Evolutionary conservation across 768 basidiomycete species (phyloP).

Genomic region (Daedaleopsis sinensis): DNA sequence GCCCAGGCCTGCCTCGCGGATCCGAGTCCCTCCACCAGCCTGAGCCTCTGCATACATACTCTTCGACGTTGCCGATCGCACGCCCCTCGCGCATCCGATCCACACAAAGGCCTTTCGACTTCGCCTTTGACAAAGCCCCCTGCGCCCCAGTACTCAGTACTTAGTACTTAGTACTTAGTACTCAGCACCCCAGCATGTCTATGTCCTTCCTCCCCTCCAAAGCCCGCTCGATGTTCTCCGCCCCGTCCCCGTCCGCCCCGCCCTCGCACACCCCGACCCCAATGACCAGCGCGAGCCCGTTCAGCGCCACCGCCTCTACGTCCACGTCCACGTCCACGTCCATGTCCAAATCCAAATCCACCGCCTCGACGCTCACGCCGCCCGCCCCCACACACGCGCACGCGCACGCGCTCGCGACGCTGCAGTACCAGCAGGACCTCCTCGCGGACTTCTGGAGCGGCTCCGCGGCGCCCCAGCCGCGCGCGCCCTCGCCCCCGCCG

Average conservation of each 20-base stretch:
- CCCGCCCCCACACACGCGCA: too few relatives aligned
- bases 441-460: constrained; percentile 8
- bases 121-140: too few relatives aligned
- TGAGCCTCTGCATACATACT: too few relatives aligned
- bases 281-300: background rate
- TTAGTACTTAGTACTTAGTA: too few relatives aligned
- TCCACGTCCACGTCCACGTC: too few relatives aligned
- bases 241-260: background rate
- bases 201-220: background rate
- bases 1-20: background rate
- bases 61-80: too few relatives aligned
- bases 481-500: background rate
- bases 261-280: background rate
- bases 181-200: background rate
- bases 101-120: too few relatives aligned
- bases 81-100: too few relatives aligned
- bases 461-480: background rate
- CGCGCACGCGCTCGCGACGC: background rate
- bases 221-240: background rate
- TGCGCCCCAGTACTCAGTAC: too few relatives aligned
- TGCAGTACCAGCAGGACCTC: constrained; percentile 9
- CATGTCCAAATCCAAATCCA: too few relatives aligned
- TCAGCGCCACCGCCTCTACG: background rate
- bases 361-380: too few relatives aligned
- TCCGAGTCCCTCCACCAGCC: background rate